Evolutionary conservation across 768 basidiomycete genomes (phyloP).

Genomic region (Suillus spraguei): DNA sequence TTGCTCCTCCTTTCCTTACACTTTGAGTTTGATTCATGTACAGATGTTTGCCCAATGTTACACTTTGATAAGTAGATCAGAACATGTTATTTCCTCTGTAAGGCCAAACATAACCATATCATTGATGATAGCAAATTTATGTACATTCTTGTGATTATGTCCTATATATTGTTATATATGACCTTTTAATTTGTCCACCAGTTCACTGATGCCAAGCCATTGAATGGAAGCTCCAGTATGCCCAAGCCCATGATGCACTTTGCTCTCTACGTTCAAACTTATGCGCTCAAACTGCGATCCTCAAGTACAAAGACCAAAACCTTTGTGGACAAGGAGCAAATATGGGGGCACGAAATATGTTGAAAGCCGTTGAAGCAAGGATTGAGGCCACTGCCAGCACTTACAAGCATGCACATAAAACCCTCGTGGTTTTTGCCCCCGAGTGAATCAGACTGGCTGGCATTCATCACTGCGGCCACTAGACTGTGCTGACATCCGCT

Average conservation of each 20-base stretch:
- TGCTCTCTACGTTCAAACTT: background rate
- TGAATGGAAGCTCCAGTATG: background rate
- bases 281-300: background rate
- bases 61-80: too few relatives aligned
- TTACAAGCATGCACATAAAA: background rate
- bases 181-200: too few relatives aligned
- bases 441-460: conserved; percentile 2
- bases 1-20: too few relatives aligned
- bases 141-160: background rate
- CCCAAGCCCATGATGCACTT: background rate
- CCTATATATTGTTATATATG: too few relatives aligned
- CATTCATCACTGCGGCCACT: background rate
- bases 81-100: too few relatives aligned
- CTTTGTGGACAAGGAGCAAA: background rate
- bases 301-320: background rate
- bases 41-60: too few relatives aligned
- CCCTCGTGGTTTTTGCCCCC: background rate
- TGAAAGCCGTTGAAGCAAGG: background rate
- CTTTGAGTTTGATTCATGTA: too few relatives aligned
- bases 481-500: conserved; percentile 3
- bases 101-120: too few relatives aligned
- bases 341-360: background rate
- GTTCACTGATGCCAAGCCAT: background rate
- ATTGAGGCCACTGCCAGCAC: background rate
- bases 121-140: too few relatives aligned